A percentile compares a stretch with the other conserved stretches of the same genome.
These are phyloP conservation scores for Fomitopsis palustris DNA, from an alignment of 1,284 basidiomycete genomes.

Conservation along the genomic window DNA sequence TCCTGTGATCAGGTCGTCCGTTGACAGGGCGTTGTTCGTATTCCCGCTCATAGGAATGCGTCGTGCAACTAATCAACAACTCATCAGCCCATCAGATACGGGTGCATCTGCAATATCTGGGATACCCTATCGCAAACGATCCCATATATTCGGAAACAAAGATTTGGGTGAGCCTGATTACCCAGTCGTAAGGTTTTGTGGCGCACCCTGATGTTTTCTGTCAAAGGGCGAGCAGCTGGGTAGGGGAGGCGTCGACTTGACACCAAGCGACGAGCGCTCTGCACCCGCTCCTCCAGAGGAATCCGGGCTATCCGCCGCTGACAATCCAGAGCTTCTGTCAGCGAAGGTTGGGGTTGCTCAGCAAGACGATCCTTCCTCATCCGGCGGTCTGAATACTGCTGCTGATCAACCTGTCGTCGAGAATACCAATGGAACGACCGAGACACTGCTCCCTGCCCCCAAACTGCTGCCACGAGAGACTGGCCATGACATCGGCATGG, in stretches of 20 bases:
- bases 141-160: conserved; percentile 77
- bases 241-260: conserved; percentile 78
- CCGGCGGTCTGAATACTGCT: background rate
- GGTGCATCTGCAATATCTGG: conserved; percentile 95
- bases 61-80: background rate
- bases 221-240: conserved; percentile 67
- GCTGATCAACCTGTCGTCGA: background rate
- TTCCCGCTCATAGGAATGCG: background rate
- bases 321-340: conserved; percentile 33
- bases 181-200: background rate
- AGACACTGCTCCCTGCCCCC: background rate
- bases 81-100: conserved; percentile 88
- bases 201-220: background rate
- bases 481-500: conserved; percentile 85
- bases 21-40: conserved; percentile 78
- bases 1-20: conserved; percentile 60
- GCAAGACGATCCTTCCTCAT: background rate
- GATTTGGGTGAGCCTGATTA: conserved; percentile 67
- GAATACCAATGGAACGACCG: background rate
- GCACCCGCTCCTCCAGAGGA: conserved; percentile 65
- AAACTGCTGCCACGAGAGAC: conserved; percentile 75
- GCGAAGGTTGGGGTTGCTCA: background rate
- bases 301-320: conserved; percentile 28
- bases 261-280: conserved; percentile 58
- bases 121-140: conserved; percentile 92